Base-by-base conservation (phyloP, 169 alveolate genomes). In the Plasmodium fragile region DNA sequence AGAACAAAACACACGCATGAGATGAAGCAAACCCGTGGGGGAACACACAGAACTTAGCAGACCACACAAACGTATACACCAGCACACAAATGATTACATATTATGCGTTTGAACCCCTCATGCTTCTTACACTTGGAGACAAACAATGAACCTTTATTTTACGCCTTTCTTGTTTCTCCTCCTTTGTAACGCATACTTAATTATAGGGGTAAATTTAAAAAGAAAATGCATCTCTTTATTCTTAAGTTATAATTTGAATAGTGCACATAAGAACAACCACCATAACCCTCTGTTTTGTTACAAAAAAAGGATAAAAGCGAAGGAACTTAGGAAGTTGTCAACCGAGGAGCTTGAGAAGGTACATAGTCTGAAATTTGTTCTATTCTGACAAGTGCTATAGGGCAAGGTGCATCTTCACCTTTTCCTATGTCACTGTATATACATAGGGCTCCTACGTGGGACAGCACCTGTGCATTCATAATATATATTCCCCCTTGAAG, bases 321-420 rank as follows among this genome's bases (percentile, higher is more conserved):
- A 79, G 25, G 94, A 89, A 59, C 71, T 89, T 45, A 55, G 94
- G 69, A 89, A 89, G 75, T 39, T 89, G 30, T 39, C 94, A 25
- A 89, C 94, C 36, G 94, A 89, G 43, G 83, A 89, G 10, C 90
- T 89, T 43, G 94, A 89, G 82, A 89, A 89, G 82, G 94, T 89
- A 89, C 75, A 65, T 39, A 65, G 41, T 7, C 16, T 11, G 41
- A 65, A 36, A n/a, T 28, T 13, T 28, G n/a, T 4, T 65, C 75
- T 65, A 65, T 22, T 65, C 13, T 65, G 75, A 65, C n/a, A 18
- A 25, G n/a, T 65, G 36, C 36, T 65, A 65, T n/a, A 65, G 13
- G 41, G 36, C 4, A 65, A n/a, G 7, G 75, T 65, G 75, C 8
- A 16, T 65, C n/a, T 65, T 65, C n/a, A 8, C 16, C 36, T 25